Percentiles rank a stretch among this genome's conserved stretches.
Conservation (phyloP, 2,329 filamentous ascomycete genomes). For the Trichoderma citrinoviride region DNA sequence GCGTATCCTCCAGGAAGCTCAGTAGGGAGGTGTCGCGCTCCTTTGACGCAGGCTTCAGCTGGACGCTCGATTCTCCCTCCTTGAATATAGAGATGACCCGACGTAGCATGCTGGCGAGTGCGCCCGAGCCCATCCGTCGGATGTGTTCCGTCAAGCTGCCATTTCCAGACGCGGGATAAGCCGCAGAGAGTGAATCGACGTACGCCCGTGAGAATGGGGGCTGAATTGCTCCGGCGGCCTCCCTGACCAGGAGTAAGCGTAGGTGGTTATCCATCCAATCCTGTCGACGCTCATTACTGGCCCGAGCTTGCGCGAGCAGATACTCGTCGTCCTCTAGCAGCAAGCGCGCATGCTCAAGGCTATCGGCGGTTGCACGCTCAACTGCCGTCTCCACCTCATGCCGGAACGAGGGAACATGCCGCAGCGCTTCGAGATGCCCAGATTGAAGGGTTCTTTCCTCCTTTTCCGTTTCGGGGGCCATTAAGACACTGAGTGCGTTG, state of each 20-base stretch:
- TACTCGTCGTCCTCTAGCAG: constrained; percentile 60
- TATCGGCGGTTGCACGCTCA: constrained; percentile 40
- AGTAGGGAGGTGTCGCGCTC: constrained; percentile 35
- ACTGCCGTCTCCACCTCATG: constrained; percentile 49
- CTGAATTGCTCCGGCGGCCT: constrained; percentile 38
- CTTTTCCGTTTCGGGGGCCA: constrained; percentile 36
- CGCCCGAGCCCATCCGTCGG: constrained; percentile 50
- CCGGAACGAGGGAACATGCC: constrained; percentile 68
- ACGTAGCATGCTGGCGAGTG: constrained; percentile 31
- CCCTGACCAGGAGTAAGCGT: constrained; percentile 48
- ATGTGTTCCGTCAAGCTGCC: constrained; percentile 56
- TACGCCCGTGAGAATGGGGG: constrained; percentile 56
- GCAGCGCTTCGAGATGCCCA: constrained; percentile 65
- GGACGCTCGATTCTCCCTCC: constrained; percentile 40
- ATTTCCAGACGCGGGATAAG: constrained; percentile 49
- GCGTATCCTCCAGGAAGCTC: constrained; percentile 40
- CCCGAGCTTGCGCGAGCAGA: constrained; percentile 46
- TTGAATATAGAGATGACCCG: constrained; percentile 31
- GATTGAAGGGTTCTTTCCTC: constrained; percentile 44
- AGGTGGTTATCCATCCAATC: constrained; percentile 45
- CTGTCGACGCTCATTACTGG: constrained; percentile 34
- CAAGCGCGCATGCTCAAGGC: constrained; percentile 43
- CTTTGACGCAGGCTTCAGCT: constrained; percentile 34
- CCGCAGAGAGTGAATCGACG: constrained; percentile 57
- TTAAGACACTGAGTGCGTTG: constrained; percentile 68